Evolutionary conservation across 306 rosid species (phyloP).

Genomic region (Hippophae gyantsensis): DNA sequence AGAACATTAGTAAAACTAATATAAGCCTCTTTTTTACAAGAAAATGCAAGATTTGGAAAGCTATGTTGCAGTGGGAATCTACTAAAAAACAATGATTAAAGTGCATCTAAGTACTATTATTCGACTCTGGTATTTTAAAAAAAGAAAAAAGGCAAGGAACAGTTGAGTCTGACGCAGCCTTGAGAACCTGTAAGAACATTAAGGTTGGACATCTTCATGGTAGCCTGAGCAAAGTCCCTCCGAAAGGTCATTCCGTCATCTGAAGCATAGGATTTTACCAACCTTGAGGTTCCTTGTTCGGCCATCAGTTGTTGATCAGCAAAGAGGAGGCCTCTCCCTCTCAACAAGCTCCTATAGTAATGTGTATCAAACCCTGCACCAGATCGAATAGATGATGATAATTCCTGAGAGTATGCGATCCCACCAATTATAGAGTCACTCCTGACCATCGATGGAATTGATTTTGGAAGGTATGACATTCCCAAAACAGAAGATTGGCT

Average conservation of each 20-base stretch:
- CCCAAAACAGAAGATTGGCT: too few species aligned
- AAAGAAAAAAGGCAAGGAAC: slow-evolving; percentile 19
- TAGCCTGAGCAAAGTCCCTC: slow-evolving; percentile 58
- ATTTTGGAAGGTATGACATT: too few species aligned
- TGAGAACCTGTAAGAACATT: slow-evolving; percentile 26
- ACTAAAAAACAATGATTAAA: too few species aligned
- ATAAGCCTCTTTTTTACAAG: too few species aligned
- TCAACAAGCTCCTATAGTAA: slow-evolving; percentile 49
- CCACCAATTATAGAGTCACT: neutral
- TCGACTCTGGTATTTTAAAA: neutral
- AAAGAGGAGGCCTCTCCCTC: slow-evolving; percentile 67
- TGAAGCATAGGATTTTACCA: slow-evolving; percentile 65
- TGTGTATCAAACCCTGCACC: slow-evolving; percentile 60
- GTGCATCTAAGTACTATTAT: too few species aligned
- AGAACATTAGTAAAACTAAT: too few species aligned
- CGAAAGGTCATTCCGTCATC: slow-evolving; percentile 72
- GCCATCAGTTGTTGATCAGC: slow-evolving; percentile 88
- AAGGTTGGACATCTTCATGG: slow-evolving; percentile 62
- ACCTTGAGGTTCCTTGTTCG: slow-evolving; percentile 39
- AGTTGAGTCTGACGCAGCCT: slow-evolving; percentile 29
- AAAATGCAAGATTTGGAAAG: too few species aligned
- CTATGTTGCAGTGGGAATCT: too few species aligned
- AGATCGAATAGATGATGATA: slow-evolving; percentile 39
- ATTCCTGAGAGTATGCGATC: slow-evolving; percentile 31
- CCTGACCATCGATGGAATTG: neutral